Percentiles rank a stretch among this genome's conserved stretches.
Evolutionary conservation across 331 rosid species (phyloP).

Genomic region (Spiraea crenata): DNA sequence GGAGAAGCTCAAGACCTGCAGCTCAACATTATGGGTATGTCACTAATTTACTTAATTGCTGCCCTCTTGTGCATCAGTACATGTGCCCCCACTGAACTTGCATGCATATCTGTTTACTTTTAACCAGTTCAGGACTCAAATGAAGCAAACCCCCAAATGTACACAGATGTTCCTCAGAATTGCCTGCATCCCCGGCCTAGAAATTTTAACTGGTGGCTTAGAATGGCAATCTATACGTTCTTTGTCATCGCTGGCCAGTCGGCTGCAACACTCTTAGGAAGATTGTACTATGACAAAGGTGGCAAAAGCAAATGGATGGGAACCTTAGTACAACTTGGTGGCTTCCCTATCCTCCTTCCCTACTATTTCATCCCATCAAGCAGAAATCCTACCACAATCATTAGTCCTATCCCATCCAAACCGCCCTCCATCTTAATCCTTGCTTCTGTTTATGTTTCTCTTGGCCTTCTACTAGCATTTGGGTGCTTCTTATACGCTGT

Average conservation of each 20-base stretch:
- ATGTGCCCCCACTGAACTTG: not conserved
- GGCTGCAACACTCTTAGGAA: constrained; percentile 44
- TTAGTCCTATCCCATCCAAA: constrained; percentile 11
- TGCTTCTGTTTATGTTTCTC: constrained; percentile 39
- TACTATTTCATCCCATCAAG: constrained; percentile 32
- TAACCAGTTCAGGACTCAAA: constrained; percentile 17
- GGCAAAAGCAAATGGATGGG: constrained; percentile 75
- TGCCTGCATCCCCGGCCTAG: not conserved
- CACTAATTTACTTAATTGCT: not conserved
- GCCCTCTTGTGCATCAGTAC: not conserved
- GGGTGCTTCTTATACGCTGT: constrained; percentile 44
- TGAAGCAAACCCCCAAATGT: constrained; percentile 15
- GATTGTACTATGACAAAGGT: constrained; percentile 45
- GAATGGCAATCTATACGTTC: constrained; percentile 20
- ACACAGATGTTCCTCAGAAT: not conserved
- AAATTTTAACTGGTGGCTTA: constrained; percentile 29
- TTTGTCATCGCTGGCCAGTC: constrained; percentile 46
- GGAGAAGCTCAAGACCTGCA: constrained; percentile 28
- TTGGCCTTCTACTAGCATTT: constrained; percentile 43
- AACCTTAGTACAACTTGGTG: constrained; percentile 46
- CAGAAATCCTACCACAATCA: constrained; percentile 21
- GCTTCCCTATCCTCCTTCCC: constrained; percentile 61
- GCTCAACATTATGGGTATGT: constrained; percentile 37
- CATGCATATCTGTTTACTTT: not conserved
- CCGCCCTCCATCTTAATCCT: constrained; percentile 37